Evolutionary conservation across 495 filamentous ascomycete genomes (phyloP).

Genomic region (Staphylotrichum longicolle): DNA sequence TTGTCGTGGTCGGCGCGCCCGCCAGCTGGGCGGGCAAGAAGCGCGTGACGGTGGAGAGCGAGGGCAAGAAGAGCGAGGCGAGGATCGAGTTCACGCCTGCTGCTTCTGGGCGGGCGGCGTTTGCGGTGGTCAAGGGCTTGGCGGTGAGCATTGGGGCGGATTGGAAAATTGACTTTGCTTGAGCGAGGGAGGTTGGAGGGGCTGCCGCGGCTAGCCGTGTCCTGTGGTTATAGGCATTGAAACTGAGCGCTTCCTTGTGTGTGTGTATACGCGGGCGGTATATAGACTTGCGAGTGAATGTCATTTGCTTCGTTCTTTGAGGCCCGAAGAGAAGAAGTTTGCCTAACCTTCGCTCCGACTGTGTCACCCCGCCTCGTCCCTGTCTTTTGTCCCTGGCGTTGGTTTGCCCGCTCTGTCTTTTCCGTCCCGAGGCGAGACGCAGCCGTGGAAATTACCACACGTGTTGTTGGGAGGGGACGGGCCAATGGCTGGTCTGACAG

Average conservation of each 20-base stretch:
- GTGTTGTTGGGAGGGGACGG: not conserved
- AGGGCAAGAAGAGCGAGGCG: constrained; percentile 60
- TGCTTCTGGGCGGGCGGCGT: constrained; percentile 62
- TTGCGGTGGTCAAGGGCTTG: constrained; percentile 79
- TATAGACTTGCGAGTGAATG: not conserved
- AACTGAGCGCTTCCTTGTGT: not conserved
- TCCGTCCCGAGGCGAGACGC: no score
- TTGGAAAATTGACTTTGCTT: constrained; percentile 68
- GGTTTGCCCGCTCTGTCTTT: no score
- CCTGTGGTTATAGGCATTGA: no score
- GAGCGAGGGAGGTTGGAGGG: not conserved
- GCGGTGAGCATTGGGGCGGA: constrained; percentile 71
- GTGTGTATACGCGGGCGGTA: constrained; percentile 3
- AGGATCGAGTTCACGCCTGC: constrained; percentile 61
- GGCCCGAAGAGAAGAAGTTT: no score
- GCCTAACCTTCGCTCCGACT: no score
- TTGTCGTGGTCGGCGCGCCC: constrained; percentile 78
- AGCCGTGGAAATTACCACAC: not conserved
- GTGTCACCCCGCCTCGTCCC: no score
- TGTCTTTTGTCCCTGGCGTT: no score
- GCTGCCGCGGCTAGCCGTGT: no score
- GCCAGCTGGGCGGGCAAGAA: constrained; percentile 60
- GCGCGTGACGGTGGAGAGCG: constrained; percentile 65
- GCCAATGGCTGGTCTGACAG: not conserved
- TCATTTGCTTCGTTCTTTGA: no score